These are phyloP conservation scores for Vicia sativa DNA, from an alignment of 306 rosid genomes.

Conservation along the genomic window DNA sequence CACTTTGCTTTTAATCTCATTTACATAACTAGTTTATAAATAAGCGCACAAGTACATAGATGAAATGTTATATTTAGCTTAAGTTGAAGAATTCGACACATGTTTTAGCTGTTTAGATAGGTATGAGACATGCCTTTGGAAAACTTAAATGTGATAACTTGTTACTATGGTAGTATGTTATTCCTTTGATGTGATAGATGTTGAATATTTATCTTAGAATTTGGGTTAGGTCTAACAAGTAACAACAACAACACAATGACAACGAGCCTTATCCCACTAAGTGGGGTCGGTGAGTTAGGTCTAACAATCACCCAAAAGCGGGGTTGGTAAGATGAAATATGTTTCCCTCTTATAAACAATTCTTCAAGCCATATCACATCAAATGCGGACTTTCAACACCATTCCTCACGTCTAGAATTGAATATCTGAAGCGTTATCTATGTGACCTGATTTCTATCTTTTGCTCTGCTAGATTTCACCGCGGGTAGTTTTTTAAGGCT, in stretches of 20 bases:
- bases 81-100: constrained; percentile 32
- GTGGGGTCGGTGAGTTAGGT: no score
- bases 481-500: background rate
- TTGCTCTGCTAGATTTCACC: background rate
- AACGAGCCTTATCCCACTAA: no score
- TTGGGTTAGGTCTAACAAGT: constrained; percentile 19
- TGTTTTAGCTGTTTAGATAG: constrained; percentile 9
- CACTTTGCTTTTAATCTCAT: constrained; percentile 11
- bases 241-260: no score
- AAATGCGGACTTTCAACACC: background rate
- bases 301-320: background rate
- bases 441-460: background rate
- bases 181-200: constrained; percentile 3
- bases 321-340: background rate
- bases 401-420: background rate
- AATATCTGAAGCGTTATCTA: background rate
- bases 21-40: constrained; percentile 21
- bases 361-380: background rate
- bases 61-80: background rate
- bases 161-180: constrained; percentile 1
- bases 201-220: constrained; percentile 8
- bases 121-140: constrained; percentile 9
- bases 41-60: background rate
- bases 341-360: background rate
- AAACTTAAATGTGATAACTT: constrained; percentile 20